Conservation (phyloP, 2,329 filamentous ascomycete species). For the Clarireedia hainanense region DNA sequence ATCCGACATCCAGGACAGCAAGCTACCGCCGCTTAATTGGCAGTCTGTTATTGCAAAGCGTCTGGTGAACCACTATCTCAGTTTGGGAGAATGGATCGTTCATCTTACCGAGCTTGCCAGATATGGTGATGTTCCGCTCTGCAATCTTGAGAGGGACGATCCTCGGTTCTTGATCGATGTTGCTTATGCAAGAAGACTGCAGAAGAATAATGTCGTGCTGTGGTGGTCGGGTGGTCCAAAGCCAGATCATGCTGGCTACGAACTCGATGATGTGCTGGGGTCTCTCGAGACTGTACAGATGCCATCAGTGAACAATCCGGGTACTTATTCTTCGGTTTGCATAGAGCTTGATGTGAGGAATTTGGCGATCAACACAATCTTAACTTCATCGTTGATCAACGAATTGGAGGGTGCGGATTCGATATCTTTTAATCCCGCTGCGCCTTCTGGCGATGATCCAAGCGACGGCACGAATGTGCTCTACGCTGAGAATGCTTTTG, state of each 20-base stretch:
- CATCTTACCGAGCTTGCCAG: constrained; percentile 81
- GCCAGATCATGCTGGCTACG: constrained; percentile 92
- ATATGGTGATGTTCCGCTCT: constrained; percentile 90
- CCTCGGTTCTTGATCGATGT: constrained; percentile 93
- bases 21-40: constrained; percentile 88
- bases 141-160: constrained; percentile 91
- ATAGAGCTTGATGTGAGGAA: constrained; percentile 93
- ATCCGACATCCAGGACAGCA: constrained; percentile 75
- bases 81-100: constrained; percentile 84
- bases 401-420: constrained; percentile 88
- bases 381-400: constrained; percentile 94
- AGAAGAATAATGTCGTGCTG: constrained; percentile 85
- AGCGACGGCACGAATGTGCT: constrained; percentile 61
- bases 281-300: constrained; percentile 81
- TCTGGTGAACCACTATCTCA: constrained; percentile 81
- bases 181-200: constrained; percentile 81
- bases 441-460: constrained; percentile 48
- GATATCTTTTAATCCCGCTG: constrained; percentile 74
- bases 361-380: constrained; percentile 92
- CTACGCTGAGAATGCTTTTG: constrained; percentile 83
- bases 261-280: constrained; percentile 81
- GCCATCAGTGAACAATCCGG: constrained; percentile 87
- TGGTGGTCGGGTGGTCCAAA: constrained; percentile 91
- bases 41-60: constrained; percentile 81
- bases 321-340: constrained; percentile 91